phyloP scores from a whole-genome alignment of 306 rosid genomes.

The Cucumis melo region DNA sequence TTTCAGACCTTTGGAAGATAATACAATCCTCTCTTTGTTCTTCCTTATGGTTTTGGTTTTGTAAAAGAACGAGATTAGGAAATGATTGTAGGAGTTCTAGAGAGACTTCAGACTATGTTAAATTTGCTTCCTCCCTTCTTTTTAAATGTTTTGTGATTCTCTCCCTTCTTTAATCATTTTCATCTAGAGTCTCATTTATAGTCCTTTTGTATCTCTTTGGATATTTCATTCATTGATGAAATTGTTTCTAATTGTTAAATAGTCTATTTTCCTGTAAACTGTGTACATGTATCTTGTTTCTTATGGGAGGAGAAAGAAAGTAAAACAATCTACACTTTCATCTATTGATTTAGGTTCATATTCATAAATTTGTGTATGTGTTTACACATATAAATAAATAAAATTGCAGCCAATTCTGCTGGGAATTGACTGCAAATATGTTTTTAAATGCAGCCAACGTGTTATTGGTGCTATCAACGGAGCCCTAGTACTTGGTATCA shows the following conservation, averaged over 20 bases:
- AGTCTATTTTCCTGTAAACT: background rate
- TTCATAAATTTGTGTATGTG: background rate
- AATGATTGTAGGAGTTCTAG: background rate
- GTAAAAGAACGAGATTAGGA: background rate
- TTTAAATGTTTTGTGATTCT: background rate
- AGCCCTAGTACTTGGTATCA: conserved; percentile 46
- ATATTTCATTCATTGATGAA: background rate
- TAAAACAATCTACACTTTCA: background rate
- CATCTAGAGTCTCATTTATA: too few species aligned
- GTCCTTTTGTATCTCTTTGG: background rate
- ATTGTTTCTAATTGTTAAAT: too few species aligned
- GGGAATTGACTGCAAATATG: conserved; percentile 6
- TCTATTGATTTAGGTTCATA: background rate
- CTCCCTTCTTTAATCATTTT: background rate
- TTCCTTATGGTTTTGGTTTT: background rate
- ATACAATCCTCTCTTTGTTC: background rate
- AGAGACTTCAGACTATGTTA: background rate
- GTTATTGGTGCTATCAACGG: conserved; percentile 63
- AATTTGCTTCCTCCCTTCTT: background rate
- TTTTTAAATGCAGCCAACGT: conserved; percentile 53
- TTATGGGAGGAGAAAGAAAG: background rate
- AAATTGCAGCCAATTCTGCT: background rate
- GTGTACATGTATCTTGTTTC: background rate
- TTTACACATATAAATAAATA: background rate
- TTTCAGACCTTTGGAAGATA: background rate